These are phyloP conservation scores for Pseudopediastrum boryanum DNA, from an alignment of 139 green algal genomes.

Conservation along the genomic window DNA sequence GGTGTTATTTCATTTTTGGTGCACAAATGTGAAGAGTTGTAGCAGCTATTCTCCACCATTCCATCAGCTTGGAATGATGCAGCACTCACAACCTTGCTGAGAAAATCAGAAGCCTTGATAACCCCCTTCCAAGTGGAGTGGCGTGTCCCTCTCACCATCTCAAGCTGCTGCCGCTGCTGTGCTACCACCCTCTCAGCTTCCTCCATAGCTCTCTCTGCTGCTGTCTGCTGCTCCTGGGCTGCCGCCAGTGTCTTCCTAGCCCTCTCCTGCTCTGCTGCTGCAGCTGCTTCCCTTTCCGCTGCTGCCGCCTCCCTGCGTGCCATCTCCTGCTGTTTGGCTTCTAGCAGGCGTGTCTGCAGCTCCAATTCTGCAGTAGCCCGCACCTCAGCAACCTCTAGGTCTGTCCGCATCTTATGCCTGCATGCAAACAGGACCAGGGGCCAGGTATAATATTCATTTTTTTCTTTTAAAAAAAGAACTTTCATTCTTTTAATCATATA, in stretches of 20 bases:
- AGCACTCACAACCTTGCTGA: no score
- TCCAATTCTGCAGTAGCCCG: constrained; percentile 23
- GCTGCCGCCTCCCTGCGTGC: constrained; percentile 2
- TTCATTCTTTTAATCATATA: no score
- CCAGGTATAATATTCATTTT: no score
- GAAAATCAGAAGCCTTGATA: no score
- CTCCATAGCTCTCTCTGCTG: not conserved
- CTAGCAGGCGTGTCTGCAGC: constrained; percentile 26
- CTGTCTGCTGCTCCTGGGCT: not conserved
- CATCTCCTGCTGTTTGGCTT: constrained; percentile 23
- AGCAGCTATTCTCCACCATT: no score
- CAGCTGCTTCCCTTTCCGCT: not conserved
- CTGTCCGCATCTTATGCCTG: constrained; percentile 30
- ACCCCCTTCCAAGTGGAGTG: no score
- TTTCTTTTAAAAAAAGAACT: no score
- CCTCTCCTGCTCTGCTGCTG: not conserved
- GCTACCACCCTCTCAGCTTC: constrained; percentile 10
- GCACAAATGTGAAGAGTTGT: no score
- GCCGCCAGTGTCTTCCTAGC: not conserved
- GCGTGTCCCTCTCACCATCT: constrained; percentile 13
- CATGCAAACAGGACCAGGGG: not conserved
- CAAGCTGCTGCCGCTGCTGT: constrained; percentile 23
- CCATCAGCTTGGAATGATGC: no score
- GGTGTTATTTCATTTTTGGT: no score
- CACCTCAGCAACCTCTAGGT: constrained; percentile 37